Evolutionary conservation across 2,329 filamentous ascomycete genomes (phyloP).

Genomic region (Periglandula ipomoeae): DNA sequence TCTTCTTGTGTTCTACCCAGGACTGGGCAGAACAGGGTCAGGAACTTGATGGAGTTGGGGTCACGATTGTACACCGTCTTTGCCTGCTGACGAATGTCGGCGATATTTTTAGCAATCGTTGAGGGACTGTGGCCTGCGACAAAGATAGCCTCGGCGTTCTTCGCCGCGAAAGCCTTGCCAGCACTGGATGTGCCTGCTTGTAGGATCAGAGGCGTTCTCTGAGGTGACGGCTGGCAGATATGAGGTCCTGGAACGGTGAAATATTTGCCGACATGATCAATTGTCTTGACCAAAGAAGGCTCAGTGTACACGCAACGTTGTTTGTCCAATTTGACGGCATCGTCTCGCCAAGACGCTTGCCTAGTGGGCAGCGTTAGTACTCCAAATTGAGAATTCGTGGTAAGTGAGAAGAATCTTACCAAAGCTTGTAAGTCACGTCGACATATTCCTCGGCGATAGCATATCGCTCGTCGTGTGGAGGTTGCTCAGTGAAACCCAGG

Average conservation of each 20-base stretch:
- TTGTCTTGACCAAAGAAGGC: slow-evolving; percentile 43
- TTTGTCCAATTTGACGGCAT: slow-evolving; percentile 48
- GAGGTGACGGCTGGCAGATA: slow-evolving; percentile 51
- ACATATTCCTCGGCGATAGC: slow-evolving; percentile 51
- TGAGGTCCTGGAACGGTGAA: slow-evolving; percentile 51
- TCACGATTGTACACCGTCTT: slow-evolving; percentile 40
- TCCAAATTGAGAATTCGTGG: neutral
- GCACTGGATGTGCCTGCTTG: slow-evolving; percentile 55
- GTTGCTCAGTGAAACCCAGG: slow-evolving; percentile 46
- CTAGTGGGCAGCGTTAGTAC: slow-evolving; percentile 8
- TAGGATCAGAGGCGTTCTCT: slow-evolving; percentile 54
- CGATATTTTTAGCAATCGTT: slow-evolving; percentile 45
- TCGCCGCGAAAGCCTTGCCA: slow-evolving; percentile 51
- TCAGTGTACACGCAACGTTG: slow-evolving; percentile 38
- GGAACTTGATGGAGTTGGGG: slow-evolving; percentile 47
- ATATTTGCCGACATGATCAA: slow-evolving; percentile 53
- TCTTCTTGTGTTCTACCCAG: slow-evolving; percentile 52
- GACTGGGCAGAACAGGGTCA: slow-evolving; percentile 49
- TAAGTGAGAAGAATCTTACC: too few species aligned
- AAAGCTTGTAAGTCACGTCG: slow-evolving; percentile 50
- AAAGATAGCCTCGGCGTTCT: slow-evolving; percentile 58
- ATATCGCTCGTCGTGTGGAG: slow-evolving; percentile 42
- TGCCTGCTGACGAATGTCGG: slow-evolving; percentile 45
- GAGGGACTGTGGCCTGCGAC: slow-evolving; percentile 48
- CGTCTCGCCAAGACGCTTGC: slow-evolving; percentile 46